Evolutionary conservation across 352 stramenopile genomes (phyloP).

Genomic region (Achlya hypogyna): DNA sequence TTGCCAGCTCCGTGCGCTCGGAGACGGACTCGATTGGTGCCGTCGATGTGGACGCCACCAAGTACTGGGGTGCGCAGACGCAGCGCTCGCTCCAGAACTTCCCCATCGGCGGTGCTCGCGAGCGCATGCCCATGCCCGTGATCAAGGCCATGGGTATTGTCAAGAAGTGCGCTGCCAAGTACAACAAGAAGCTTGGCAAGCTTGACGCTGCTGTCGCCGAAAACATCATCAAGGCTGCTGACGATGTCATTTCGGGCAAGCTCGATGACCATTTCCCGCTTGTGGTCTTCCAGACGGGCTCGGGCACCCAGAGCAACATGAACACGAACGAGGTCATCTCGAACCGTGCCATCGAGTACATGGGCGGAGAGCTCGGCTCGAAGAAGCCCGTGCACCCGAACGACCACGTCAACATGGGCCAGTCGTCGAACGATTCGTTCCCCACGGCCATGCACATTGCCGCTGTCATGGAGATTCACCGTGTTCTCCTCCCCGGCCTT

Average conservation of each 20-base stretch:
- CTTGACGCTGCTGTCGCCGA: conserved; percentile 65
- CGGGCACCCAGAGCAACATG: conserved; percentile 68
- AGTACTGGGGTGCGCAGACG: conserved; percentile 91
- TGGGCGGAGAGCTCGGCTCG: conserved; percentile 36
- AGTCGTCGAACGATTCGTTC: conserved; percentile 96
- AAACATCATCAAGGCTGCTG: conserved; percentile 87
- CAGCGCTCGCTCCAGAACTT: conserved; percentile 95
- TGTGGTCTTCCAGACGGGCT: conserved; percentile 67
- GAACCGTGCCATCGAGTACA: conserved; percentile 55
- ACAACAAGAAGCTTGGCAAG: conserved; percentile 85
- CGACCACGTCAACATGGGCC: conserved; percentile 96
- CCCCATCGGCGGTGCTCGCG: conserved; percentile 82
- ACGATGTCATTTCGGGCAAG: conserved; percentile 89
- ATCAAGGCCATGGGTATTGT: conserved; percentile 91
- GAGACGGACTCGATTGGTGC: conserved; percentile 77
- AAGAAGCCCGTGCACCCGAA: conserved; percentile 88
- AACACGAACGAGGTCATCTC: conserved; percentile 73
- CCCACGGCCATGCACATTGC: conserved; percentile 97
- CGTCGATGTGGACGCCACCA: conserved; percentile 67
- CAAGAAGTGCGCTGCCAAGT: conserved; percentile 92
- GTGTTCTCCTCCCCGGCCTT: conserved; percentile 61
- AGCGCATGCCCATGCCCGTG: conserved; percentile 91
- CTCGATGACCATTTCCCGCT: conserved; percentile 95
- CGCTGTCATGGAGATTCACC: conserved; percentile 78
- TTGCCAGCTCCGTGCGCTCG: conserved; percentile 4